phyloP scores from a whole-genome alignment of 2,329 filamentous ascomycete genomes.

The Stromatinia cepivora region DNA sequence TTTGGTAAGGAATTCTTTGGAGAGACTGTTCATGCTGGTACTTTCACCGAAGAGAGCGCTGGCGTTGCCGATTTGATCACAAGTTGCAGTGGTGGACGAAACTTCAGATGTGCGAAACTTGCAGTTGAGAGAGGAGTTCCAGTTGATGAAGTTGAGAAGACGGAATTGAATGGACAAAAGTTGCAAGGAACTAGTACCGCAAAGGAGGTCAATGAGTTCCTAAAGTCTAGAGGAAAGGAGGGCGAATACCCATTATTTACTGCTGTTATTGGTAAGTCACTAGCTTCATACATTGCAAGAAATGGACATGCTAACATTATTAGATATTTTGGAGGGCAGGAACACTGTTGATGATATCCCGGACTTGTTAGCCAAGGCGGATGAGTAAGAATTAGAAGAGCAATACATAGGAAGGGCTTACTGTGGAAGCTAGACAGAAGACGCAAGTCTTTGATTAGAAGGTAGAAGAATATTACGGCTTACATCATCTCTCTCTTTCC shows the following conservation, averaged over 20 bases:
- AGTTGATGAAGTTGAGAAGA: constrained; percentile 83
- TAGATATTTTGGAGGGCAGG: constrained; percentile 72
- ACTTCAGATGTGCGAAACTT: constrained; percentile 91
- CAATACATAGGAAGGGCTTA: background rate
- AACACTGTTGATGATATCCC: constrained; percentile 79
- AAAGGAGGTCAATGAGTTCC: constrained; percentile 84
- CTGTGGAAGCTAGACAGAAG: constrained; percentile 15
- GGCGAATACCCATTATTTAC: constrained; percentile 90
- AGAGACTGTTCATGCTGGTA: constrained; percentile 74
- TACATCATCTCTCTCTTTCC: background rate
- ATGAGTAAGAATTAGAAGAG: constrained; percentile 24
- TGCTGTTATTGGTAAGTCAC: constrained; percentile 62
- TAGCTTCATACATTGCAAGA: background rate
- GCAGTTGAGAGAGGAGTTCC: constrained; percentile 75
- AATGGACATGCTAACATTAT: constrained; percentile 7
- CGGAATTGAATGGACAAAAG: constrained; percentile 94
- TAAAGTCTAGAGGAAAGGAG: constrained; percentile 76
- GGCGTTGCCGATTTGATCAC: constrained; percentile 96
- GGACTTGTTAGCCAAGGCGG: constrained; percentile 46
- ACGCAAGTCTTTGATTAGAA: constrained; percentile 20
- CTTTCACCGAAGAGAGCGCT: constrained; percentile 95
- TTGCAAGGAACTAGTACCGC: constrained; percentile 93
- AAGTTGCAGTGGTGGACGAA: constrained; percentile 85
- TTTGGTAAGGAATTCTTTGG: constrained; percentile 94
- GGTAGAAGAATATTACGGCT: constrained; percentile 2